phyloP scores from a whole-genome alignment of 257 asterid genomes.

The Verbena officinalis region DNA sequence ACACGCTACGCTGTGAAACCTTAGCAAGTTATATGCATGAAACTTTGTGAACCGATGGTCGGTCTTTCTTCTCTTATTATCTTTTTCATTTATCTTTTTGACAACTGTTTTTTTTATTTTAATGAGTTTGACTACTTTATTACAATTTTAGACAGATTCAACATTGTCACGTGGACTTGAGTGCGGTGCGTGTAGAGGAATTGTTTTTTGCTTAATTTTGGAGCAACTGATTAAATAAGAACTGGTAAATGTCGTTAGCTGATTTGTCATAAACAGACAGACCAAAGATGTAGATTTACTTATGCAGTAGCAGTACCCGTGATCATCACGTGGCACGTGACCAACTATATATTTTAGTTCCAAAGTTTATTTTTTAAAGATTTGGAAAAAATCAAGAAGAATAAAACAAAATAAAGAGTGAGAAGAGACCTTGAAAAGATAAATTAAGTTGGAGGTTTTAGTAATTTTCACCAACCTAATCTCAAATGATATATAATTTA shows the following conservation, averaged over 20 bases:
- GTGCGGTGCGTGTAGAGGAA: neutral
- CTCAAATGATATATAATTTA: too few relatives aligned
- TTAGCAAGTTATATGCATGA: neutral
- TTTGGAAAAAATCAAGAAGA: too few relatives aligned
- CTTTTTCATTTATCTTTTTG: neutral
- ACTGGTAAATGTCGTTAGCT: neutral
- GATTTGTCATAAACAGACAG: neutral
- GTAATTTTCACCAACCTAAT: too few relatives aligned
- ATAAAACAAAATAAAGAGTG: too few relatives aligned
- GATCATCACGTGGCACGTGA: conserved; percentile 23
- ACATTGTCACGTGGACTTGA: conserved; percentile 31
- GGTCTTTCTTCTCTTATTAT: neutral
- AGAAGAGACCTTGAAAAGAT: neutral
- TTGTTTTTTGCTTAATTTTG: conserved; percentile 1
- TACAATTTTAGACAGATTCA: conserved; percentile 15
- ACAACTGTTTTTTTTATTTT: too few relatives aligned
- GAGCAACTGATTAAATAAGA: neutral
- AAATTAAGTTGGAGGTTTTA: too few relatives aligned
- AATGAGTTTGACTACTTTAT: too few relatives aligned
- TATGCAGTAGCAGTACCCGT: neutral
- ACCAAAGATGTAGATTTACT: neutral
- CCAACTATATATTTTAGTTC: neutral
- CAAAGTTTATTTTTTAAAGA: neutral
- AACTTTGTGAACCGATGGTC: neutral
- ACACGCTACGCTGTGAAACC: too few relatives aligned